phyloP scores from a whole-genome alignment of 805 yeast species.

The Kazachstania kunashirensis region DNA sequence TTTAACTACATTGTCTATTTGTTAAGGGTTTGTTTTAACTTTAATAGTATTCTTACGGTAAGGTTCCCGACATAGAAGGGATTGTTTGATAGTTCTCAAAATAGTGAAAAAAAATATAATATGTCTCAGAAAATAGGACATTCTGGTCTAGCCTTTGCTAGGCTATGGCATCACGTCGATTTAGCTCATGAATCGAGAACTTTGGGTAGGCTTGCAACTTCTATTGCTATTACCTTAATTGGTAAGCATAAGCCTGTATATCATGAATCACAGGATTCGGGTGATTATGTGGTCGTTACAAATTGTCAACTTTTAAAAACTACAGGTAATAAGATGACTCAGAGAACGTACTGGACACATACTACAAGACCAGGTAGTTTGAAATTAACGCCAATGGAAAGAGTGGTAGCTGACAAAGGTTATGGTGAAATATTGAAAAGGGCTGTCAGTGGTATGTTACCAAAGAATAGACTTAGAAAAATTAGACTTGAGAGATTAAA shows the following conservation, averaged over 20 bases:
- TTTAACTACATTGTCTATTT: no score
- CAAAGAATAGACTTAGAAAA: slow-evolving; percentile 77
- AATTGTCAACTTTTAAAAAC: slow-evolving; percentile 73
- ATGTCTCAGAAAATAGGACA: slow-evolving; percentile 33
- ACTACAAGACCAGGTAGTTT: slow-evolving; percentile 84
- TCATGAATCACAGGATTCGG: slow-evolving; percentile 72
- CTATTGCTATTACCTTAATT: slow-evolving; percentile 76
- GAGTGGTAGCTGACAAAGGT: slow-evolving; percentile 67
- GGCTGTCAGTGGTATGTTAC: slow-evolving; percentile 95
- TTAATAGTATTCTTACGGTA: no score
- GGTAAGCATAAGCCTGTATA: slow-evolving; percentile 97
- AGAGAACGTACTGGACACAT: slow-evolving; percentile 83
- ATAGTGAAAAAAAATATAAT: no score
- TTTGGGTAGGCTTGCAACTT: slow-evolving; percentile 83
- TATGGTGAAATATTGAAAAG: slow-evolving; percentile 73
- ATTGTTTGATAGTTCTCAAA: no score
- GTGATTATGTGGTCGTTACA: slow-evolving; percentile 95
- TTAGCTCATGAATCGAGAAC: slow-evolving; percentile 76
- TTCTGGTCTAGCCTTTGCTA: slow-evolving; percentile 67
- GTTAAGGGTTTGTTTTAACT: no score
- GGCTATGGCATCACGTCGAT: slow-evolving; percentile 95
- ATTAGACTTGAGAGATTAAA: slow-evolving; percentile 74
- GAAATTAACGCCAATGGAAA: slow-evolving; percentile 72
- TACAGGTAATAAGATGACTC: slow-evolving; percentile 77
- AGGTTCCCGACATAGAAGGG: no score